These are phyloP conservation scores for Cairneyella variabilis DNA, from an alignment of 495 filamentous ascomycete genomes.

Conservation along the genomic window DNA sequence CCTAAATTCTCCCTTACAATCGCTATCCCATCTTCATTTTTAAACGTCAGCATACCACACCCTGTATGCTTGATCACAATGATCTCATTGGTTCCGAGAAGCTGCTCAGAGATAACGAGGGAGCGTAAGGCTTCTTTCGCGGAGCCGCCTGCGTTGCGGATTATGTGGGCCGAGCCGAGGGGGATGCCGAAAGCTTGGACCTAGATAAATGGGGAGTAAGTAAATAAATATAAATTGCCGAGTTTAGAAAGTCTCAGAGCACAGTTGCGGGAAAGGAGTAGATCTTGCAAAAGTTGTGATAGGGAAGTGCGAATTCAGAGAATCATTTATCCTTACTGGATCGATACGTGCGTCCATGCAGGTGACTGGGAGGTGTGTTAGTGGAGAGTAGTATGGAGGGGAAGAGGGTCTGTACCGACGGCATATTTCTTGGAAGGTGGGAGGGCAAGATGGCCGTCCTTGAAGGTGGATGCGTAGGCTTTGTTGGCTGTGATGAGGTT, in stretches of 20 bases:
- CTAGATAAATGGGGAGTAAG: neutral
- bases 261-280: too few species aligned
- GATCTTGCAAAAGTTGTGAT: too few species aligned
- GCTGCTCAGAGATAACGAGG: conserved; percentile 75
- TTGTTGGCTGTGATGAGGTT: conserved; percentile 56
- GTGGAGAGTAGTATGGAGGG: too few species aligned
- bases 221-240: neutral
- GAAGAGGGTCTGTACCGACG: conserved; percentile 35
- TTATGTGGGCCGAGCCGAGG: conserved; percentile 70
- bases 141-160: conserved; percentile 72
- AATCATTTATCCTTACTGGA: too few species aligned
- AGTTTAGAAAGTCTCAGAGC: conserved; percentile 60
- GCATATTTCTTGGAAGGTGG: conserved; percentile 69
- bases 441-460: conserved; percentile 60
- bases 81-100: conserved; percentile 75
- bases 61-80: conserved; percentile 75
- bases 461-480: conserved; percentile 58
- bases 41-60: conserved; percentile 82
- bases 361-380: conserved; percentile 42
- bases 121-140: conserved; percentile 67
- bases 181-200: neutral
- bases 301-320: too few species aligned
- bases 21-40: conserved; percentile 55
- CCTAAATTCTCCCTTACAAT: conserved; percentile 57
- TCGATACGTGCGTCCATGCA: conserved; percentile 89